Base-by-base conservation (phyloP, 345 rosid genomes). In the Garcia nutans region DNA sequence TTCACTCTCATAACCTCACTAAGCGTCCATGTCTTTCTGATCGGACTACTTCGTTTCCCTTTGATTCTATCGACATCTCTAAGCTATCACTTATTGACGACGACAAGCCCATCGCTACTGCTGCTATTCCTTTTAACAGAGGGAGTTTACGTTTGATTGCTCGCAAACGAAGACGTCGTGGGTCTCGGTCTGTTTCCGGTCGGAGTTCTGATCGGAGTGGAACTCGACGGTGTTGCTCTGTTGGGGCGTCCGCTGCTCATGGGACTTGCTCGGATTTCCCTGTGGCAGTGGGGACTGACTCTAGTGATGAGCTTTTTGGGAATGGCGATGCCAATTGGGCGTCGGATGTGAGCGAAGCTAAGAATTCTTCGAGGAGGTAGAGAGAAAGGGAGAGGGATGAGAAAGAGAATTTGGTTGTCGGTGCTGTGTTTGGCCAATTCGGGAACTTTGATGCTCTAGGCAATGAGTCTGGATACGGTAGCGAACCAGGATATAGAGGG, bases 1-100 rank as follows among this genome's bases (percentile, higher is more conserved):
- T 78, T 55, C 81, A 76, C 76, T 65, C 87, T 44, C 56, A 15
- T 16, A 5, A 76, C 22, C 78, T 74, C 76, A 47, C 84, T 58
- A 96, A 96, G 81, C 96, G 96, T 17, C 99, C 97, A 54, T 96
- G 99, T 78, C 95, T 92, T 86, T 88, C 98, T 84, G 93, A 93
- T 79, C 94, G 99, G 63, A 78, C 95, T 69, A 96, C 99, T n/a
- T 86, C 99, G 10, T 86, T 91, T 80, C 76, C 94, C 74, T 77
- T 85, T 68, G 94, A 84, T 72, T 78, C 91, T 58, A 70, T 96
- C 79, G 93, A 91, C 82, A 59, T 89, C 75, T 89, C 98, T 65
- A 88, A 84, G 71, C 94, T 96, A 74, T 87, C 88, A 45, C 90
- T 96, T 77, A 65, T 89, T 57, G 95, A 93, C 70, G 95, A 93